phyloP scores from a whole-genome alignment of 2,329 filamentous ascomycete genomes.

The Aspergillus pseudonomiae region DNA sequence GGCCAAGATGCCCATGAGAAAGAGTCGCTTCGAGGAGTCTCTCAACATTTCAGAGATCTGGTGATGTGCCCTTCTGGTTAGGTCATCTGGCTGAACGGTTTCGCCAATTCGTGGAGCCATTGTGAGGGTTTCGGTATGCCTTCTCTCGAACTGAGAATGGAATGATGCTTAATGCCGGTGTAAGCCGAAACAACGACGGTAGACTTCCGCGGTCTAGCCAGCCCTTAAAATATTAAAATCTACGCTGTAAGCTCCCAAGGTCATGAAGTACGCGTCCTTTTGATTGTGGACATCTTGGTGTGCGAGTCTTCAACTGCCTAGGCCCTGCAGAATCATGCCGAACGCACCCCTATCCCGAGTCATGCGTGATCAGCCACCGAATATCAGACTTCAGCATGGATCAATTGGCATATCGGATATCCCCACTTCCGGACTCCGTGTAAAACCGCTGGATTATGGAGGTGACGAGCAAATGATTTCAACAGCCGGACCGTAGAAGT shows the following conservation, averaged over 20 bases:
- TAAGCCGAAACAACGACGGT: not conserved
- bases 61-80: not conserved
- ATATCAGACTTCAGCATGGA: not conserved
- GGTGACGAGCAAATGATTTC: not conserved
- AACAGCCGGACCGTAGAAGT: not conserved
- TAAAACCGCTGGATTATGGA: not conserved
- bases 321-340: not conserved
- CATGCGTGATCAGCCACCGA: not conserved
- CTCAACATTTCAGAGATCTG: not conserved
- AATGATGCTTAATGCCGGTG: not conserved
- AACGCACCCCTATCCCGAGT: not conserved
- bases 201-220: not conserved
- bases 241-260: not conserved
- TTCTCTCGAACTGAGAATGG: not conserved
- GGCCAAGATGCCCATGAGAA: not conserved
- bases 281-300: not conserved
- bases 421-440: not conserved
- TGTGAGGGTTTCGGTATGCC: no score
- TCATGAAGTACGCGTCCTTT: not conserved
- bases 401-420: not conserved
- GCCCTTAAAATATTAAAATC: not conserved
- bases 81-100: not conserved
- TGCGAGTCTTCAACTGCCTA: not conserved
- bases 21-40: not conserved
- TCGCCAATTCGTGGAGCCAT: conserved; percentile 1